phyloP scores from a whole-genome alignment of 1,139 yeast genomes.

The Hanseniaspora sp. region DNA sequence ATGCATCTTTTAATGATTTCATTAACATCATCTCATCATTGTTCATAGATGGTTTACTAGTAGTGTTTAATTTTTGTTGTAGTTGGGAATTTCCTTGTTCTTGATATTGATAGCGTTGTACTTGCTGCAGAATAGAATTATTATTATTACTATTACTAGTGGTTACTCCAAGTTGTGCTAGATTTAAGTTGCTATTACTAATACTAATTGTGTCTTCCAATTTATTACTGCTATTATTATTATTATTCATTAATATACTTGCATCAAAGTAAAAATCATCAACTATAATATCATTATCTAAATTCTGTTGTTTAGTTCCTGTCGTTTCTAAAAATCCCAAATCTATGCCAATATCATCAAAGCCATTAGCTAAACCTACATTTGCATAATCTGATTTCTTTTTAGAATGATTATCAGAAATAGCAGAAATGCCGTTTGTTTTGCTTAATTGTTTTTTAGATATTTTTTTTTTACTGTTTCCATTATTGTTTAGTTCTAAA shows the following conservation, averaged over 20 bases:
- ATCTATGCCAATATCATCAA: constrained; percentile 13
- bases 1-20: constrained; percentile 23
- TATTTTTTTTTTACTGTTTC: constrained; percentile 5
- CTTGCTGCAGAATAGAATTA: constrained; percentile 7
- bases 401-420: too few species aligned
- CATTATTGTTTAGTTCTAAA: constrained; percentile 1
- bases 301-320: neutral
- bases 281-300: constrained; percentile 5
- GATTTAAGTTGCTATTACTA: constrained; percentile 1
- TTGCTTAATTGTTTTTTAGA: neutral
- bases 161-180: constrained; percentile 14
- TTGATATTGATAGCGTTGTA: constrained; percentile 11
- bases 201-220: neutral
- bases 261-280: constrained; percentile 11
- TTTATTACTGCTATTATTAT: neutral
- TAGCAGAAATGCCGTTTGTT: too few species aligned
- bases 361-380: constrained; percentile 8
- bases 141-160: constrained; percentile 5
- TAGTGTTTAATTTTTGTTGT: constrained; percentile 1
- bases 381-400: neutral
- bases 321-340: constrained; percentile 3
- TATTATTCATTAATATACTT: neutral
- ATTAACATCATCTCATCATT: constrained; percentile 23
- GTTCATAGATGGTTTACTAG: neutral
- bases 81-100: constrained; percentile 10